Base-by-base conservation (phyloP, 1,139 yeast species). In the Geotrichum aggregatum region DNA sequence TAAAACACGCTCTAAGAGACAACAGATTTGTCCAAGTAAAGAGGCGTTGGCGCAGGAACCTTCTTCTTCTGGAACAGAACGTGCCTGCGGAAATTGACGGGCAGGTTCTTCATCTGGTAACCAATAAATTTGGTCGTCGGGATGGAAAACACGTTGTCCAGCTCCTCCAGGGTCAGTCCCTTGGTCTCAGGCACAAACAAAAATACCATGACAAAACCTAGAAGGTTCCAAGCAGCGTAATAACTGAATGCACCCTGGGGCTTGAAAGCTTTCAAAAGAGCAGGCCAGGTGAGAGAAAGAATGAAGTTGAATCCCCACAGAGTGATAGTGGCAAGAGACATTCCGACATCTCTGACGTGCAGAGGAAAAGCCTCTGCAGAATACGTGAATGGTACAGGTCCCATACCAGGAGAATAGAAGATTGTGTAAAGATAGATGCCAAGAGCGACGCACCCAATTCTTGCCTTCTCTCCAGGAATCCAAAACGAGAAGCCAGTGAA, bases 341-440 rank as follows among this genome's bases (percentile, higher is more conserved):
- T 86, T 54, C 95, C 95, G 50, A 87, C 72, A 63, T 88, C 94
- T 71, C 96, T 82, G 57, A 87, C 83, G 63, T 86, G 86, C 60
- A 87, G 75, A 52, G 94, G 91, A 75, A 87, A 87, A 58, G 86
- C 87, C 68, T 87, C 95, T 16, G 95, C 95, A 31, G 94, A 83
- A 66, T 87, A 86, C 1, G 94, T 85, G 73, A 87, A 87, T 6
- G 96, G 95, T 48, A 87, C 95, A 13, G 95, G 95, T 44, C 96
- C 96, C 71, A 85, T 88, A 56, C 95, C 92, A 2, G 87, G 82
- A 0, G 94, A 85, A 69, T 87, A 87, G 58, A 85, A 84, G 43
- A 81, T 77, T 0, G 88, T 73, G 70, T 79, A 87, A 41, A 87
- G 66, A 66, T 87, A 87, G 55, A 87, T 82, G 61, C 95, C 95